Conservation (phyloP, 805 yeast species). For the Saturnispora sekii region DNA sequence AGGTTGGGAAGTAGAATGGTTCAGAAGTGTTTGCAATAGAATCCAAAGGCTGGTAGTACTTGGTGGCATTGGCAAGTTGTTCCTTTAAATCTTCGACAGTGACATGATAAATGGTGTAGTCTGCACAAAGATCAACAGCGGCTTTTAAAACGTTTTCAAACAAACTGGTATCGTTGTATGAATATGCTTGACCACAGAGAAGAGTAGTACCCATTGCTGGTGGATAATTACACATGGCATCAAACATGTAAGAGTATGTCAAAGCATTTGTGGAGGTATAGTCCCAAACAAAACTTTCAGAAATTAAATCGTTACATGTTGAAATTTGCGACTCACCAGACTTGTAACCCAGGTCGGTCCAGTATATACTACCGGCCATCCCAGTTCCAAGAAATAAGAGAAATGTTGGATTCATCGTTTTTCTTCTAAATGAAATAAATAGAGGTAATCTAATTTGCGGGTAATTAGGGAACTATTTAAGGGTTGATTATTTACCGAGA, state of each 20-base stretch:
- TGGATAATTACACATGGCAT: slow-evolving; percentile 13
- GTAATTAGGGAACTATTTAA: too few relatives aligned
- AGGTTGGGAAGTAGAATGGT: slow-evolving; percentile 12
- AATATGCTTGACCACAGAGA: slow-evolving; percentile 8
- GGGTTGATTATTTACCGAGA: too few relatives aligned
- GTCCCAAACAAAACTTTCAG: slow-evolving; percentile 16
- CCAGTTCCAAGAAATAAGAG: background rate
- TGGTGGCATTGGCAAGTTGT: slow-evolving; percentile 1
- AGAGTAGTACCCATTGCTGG: slow-evolving; percentile 14
- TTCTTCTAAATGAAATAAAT: too few relatives aligned
- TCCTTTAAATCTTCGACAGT: slow-evolving; percentile 16
- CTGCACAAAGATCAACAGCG: slow-evolving; percentile 12
- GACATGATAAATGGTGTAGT: slow-evolving; percentile 12
- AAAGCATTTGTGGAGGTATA: slow-evolving; percentile 6
- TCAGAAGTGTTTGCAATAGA: slow-evolving; percentile 4
- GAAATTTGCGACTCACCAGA: slow-evolving; percentile 37
- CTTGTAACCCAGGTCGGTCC: slow-evolving; percentile 33
- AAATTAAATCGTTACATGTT: slow-evolving; percentile 17
- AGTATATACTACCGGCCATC: background rate
- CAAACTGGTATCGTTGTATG: slow-evolving; percentile 1
- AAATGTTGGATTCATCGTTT: background rate
- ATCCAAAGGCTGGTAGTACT: slow-evolving; percentile 7
- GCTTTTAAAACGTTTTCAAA: background rate
- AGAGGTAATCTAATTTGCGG: too few relatives aligned
- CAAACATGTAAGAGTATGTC: slow-evolving; percentile 3